Base-by-base conservation (phyloP, 306 rosid species). In the Hippophae rhamnoides region DNA sequence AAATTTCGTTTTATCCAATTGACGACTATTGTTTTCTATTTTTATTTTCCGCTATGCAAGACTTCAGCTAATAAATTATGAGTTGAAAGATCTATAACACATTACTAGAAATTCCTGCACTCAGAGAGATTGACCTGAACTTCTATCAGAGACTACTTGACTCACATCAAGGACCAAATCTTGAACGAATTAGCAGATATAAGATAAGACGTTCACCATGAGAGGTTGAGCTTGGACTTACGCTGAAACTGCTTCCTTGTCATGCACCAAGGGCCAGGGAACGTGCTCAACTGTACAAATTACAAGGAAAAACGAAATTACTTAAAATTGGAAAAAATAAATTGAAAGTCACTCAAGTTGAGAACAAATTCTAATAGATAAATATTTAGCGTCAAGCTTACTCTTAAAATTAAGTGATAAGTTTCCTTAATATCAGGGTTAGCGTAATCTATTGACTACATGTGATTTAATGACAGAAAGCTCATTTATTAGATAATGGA, bases 181-280 rank as follows among this genome's bases (percentile, higher is more conserved):
- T 18, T 13, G 3, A 48, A 10, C 43, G 12, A 40, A n/a, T 47
- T 41, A 53, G 11, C 25, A 48, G 48, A 45, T 18, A 42, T 27
- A 13, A 54, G 42, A 42, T 27, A 13, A 54, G 42, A 57, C n/a
- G 40, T 40, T 90, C 95, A 87, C 89, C 89, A 81, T 25, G 65
- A 61, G 68, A 76, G 86, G 72, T 52, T 80, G 76, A 61, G 69
- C 56, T 74, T 76, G 45, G 95, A 74, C 75, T 87, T 87, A 52
- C 63, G 82, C 42, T 74, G 75, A 60, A 82, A 87, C 65, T 80
- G 85, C 67, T 79, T 85, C 81, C 75, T 92, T 40, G 74, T 84
- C 48, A 82, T 23, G 72, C 98, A 88, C 98, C 95, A 87, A 38
- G 77, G 68, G 55, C 83, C 75, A 9, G 88, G 95, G 74, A 87